Evolutionary conservation across 768 basidiomycete species (phyloP).

Genomic region (Calocera cornea): DNA sequence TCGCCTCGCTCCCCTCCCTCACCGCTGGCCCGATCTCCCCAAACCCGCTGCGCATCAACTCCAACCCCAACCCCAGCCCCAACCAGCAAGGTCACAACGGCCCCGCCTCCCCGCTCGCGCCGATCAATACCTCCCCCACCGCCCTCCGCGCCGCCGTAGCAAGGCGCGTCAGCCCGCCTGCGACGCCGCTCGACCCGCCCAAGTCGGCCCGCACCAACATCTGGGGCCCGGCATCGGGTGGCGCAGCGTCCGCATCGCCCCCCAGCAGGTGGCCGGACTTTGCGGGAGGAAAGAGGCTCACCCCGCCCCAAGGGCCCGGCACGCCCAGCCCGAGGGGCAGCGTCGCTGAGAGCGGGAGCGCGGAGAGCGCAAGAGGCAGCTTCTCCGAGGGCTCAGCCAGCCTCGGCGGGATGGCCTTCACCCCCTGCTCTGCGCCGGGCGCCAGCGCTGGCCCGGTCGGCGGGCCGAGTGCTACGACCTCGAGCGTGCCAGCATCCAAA

Average conservation of each 20-base stretch:
- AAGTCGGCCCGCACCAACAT: not conserved
- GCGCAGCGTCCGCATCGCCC: not conserved
- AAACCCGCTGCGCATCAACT: not conserved
- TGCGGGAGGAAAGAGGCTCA: not conserved
- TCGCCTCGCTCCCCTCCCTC: not conserved
- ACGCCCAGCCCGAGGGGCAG: not conserved
- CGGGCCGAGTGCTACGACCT: not conserved
- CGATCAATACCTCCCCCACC: slow-evolving; percentile 6
- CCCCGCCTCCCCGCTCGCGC: not conserved
- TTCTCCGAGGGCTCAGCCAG: not conserved
- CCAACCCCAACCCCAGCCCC: no score
- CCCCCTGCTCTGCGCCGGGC: not conserved
- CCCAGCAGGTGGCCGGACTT: slow-evolving; percentile 1
- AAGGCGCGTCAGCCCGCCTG: not conserved
- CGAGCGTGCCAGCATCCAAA: not conserved
- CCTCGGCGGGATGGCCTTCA: not conserved
- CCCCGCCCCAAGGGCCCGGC: not conserved
- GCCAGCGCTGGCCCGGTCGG: not conserved
- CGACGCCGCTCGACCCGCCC: slow-evolving; percentile 2
- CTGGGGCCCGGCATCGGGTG: not conserved
- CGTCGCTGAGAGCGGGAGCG: not conserved
- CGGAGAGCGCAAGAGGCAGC: not conserved
- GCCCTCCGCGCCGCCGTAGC: not conserved
- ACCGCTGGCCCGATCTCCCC: not conserved
- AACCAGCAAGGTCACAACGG: no score